Evolutionary conservation across 108 stramenopile species (phyloP).

Genomic region (Nannochloropsis salina): DNA sequence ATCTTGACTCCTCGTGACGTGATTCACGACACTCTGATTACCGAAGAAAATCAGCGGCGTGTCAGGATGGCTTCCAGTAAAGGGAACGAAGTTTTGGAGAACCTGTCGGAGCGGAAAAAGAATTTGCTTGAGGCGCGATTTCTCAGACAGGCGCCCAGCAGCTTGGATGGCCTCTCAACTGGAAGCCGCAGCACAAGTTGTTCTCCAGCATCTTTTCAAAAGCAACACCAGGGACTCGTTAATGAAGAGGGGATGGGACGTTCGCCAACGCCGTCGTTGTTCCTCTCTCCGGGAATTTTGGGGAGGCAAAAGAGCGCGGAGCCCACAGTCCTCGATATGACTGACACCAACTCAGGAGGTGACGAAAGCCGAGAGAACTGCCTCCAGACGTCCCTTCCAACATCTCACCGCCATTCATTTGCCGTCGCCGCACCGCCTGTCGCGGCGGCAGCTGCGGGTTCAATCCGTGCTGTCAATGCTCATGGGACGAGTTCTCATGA

Average conservation of each 20-base stretch:
- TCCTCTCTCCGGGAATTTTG: background rate
- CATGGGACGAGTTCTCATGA: no score
- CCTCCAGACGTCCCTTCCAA: no score
- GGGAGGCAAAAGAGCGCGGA: background rate
- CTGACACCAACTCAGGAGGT: background rate
- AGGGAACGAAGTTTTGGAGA: background rate
- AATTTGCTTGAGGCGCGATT: constrained; percentile 9
- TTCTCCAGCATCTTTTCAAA: constrained; percentile 17
- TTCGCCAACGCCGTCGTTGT: background rate
- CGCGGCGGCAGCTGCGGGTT: background rate
- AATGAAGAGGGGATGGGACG: background rate
- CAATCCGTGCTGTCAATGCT: background rate
- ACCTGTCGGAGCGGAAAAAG: background rate
- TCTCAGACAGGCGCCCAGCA: background rate
- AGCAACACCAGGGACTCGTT: background rate
- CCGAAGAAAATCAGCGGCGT: no score
- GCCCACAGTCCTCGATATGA: background rate
- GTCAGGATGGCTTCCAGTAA: no score
- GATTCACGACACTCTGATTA: no score
- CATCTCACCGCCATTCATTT: no score
- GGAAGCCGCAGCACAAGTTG: background rate
- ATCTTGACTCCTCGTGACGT: no score
- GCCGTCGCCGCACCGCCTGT: background rate
- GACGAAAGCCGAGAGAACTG: background rate
- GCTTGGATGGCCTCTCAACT: background rate